These are phyloP conservation scores for Clonostachys sp. DNA, from an alignment of 2,329 filamentous ascomycete species.

Conservation along the genomic window DNA sequence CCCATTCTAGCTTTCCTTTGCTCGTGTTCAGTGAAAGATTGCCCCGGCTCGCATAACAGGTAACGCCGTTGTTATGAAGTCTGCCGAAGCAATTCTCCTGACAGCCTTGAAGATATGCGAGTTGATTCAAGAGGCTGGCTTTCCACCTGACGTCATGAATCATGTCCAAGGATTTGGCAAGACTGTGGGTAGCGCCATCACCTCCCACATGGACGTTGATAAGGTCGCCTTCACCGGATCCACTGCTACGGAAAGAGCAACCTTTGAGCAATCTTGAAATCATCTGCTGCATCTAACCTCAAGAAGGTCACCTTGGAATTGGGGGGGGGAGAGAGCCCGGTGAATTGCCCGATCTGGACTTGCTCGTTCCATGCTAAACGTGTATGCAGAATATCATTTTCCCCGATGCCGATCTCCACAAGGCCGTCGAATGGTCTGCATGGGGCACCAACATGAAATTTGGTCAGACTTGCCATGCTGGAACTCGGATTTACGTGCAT, in stretches of 20 bases:
- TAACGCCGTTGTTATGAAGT: slow-evolving; percentile 47
- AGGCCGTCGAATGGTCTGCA: slow-evolving; percentile 20
- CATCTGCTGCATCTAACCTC: slow-evolving; percentile 40
- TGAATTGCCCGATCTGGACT: neutral
- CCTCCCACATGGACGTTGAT: slow-evolving; percentile 11
- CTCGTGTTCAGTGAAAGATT: slow-evolving; percentile 34
- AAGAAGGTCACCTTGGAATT: slow-evolving; percentile 40
- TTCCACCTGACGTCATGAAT: slow-evolving; percentile 5
- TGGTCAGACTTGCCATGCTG: slow-evolving; percentile 7
- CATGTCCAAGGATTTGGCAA: slow-evolving; percentile 3
- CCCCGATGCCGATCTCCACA: slow-evolving; percentile 38
- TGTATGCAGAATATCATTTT: slow-evolving; percentile 28
- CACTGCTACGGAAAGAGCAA: slow-evolving; percentile 58
- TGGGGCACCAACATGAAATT: slow-evolving; percentile 6
- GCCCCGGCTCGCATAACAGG: slow-evolving; percentile 43
- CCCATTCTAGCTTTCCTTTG: slow-evolving; percentile 26
- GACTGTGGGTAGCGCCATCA: slow-evolving; percentile 2
- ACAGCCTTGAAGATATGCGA: slow-evolving; percentile 14
- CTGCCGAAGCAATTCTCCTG: slow-evolving; percentile 49
- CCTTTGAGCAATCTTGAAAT: slow-evolving; percentile 57
- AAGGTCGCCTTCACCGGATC: slow-evolving; percentile 71
- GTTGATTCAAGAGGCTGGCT: slow-evolving; percentile 4
- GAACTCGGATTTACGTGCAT: slow-evolving; percentile 4
- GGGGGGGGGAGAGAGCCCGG: slow-evolving; percentile 37
- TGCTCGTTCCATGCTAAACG: neutral